Percentiles rank a stretch among this genome's conserved stretches.
Evolutionary conservation across 108 stramenopile species (phyloP).

Genomic region (Skeletonema grethae): DNA sequence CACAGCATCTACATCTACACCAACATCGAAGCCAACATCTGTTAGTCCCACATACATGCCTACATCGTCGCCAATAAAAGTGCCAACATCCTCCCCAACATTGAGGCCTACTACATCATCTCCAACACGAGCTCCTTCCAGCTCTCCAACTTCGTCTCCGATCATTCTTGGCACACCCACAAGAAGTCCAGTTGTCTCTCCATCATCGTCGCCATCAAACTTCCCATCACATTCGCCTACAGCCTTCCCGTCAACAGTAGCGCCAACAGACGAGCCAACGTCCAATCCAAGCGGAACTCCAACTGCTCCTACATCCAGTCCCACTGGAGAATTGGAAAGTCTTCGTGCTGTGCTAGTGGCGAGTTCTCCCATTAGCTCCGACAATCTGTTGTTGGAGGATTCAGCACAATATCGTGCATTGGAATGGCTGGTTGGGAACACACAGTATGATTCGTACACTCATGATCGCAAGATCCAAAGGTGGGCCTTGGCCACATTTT

Average conservation of each 20-base stretch:
- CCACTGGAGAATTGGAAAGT: background rate
- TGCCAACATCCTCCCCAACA: constrained; percentile 8
- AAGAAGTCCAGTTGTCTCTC: constrained; percentile 2
- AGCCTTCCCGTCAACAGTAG: background rate
- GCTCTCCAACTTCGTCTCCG: background rate
- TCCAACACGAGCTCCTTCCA: constrained; percentile 4
- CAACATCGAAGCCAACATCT: background rate
- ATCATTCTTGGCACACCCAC: constrained; percentile 1
- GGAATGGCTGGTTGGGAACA: constrained; percentile 37
- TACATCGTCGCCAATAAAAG: background rate
- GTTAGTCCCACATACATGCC: background rate
- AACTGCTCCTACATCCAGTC: constrained; percentile 9
- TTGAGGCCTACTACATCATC: background rate
- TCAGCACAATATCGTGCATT: constrained; percentile 40
- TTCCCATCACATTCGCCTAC: background rate
- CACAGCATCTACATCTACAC: no score
- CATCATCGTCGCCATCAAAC: background rate
- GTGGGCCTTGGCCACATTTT: constrained; percentile 38
- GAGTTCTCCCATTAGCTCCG: constrained; percentile 31
- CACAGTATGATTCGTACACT: constrained; percentile 3
- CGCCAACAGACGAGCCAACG: constrained; percentile 6
- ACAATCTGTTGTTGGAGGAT: constrained; percentile 8
- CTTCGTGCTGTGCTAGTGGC: constrained; percentile 9
- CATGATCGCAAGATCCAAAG: constrained; percentile 32
- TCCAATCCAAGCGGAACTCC: background rate